Percentiles rank a stretch among this genome's conserved stretches.
Evolutionary conservation across 2,329 filamentous ascomycete species (phyloP).

Genomic region (Cercospora sp.): DNA sequence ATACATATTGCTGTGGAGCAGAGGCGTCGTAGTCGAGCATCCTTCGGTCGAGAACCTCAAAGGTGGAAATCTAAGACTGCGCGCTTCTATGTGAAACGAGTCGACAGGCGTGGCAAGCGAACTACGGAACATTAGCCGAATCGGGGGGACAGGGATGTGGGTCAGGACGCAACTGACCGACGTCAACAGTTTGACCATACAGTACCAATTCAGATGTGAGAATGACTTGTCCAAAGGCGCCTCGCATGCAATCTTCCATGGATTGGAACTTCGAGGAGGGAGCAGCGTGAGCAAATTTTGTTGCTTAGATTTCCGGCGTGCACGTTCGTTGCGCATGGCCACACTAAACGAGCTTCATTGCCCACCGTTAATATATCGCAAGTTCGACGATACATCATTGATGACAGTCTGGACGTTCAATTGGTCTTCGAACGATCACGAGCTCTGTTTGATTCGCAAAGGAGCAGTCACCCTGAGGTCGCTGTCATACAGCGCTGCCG

Average conservation of each 20-base stretch:
- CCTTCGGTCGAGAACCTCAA: not conserved
- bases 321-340: not conserved
- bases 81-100: conserved; percentile 13
- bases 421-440: not conserved
- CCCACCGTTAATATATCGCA: not conserved
- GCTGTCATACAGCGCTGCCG: not conserved
- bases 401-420: not conserved
- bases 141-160: not conserved
- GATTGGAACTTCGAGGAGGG: too few species aligned
- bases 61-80: conserved; percentile 6
- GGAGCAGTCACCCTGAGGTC: not conserved
- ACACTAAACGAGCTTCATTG: not conserved
- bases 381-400: not conserved
- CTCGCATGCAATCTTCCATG: not conserved
- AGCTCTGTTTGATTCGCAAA: not conserved
- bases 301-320: not conserved
- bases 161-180: not conserved
- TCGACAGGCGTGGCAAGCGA: conserved; percentile 10
- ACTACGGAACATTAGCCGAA: not conserved
- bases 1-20: not conserved
- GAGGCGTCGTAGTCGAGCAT: not conserved
- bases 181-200: not conserved
- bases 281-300: not conserved
- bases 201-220: not conserved
- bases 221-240: not conserved